Conservation (phyloP, 164 flowering plant species). For the Tetracentron sinense region DNA sequence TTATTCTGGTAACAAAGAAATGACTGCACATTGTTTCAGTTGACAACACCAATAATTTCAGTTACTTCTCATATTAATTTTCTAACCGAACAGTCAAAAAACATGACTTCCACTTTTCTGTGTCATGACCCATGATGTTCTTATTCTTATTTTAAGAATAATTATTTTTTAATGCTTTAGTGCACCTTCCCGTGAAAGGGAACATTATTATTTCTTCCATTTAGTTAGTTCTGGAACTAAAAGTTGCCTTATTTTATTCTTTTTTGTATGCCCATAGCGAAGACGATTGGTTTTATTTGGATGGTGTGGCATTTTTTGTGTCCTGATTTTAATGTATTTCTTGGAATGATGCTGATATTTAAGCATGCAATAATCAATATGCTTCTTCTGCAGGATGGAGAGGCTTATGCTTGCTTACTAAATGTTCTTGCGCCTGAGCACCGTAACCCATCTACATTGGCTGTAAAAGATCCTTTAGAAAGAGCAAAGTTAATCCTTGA, state of each 20-base stretch:
- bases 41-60: background rate
- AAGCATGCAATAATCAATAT: no score
- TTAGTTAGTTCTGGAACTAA: background rate
- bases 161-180: background rate
- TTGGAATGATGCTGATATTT: no score
- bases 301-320: no score
- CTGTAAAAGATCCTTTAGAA: constrained; percentile 49
- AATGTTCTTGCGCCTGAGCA: constrained; percentile 91
- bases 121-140: background rate
- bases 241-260: background rate
- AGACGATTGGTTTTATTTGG: background rate
- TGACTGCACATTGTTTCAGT: no score
- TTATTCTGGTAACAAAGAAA: no score
- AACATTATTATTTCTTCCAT: background rate
- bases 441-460: constrained; percentile 51
- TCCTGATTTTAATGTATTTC: no score
- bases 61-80: no score
- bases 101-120: background rate
- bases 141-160: background rate
- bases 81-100: background rate
- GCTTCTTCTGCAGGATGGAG: constrained; percentile 67
- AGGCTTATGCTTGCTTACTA: constrained; percentile 79
- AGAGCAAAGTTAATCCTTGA: constrained; percentile 79
- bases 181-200: background rate
- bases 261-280: background rate